Conservation (phyloP, 2,329 filamentous ascomycete genomes). For the Aspergillus ruber region DNA sequence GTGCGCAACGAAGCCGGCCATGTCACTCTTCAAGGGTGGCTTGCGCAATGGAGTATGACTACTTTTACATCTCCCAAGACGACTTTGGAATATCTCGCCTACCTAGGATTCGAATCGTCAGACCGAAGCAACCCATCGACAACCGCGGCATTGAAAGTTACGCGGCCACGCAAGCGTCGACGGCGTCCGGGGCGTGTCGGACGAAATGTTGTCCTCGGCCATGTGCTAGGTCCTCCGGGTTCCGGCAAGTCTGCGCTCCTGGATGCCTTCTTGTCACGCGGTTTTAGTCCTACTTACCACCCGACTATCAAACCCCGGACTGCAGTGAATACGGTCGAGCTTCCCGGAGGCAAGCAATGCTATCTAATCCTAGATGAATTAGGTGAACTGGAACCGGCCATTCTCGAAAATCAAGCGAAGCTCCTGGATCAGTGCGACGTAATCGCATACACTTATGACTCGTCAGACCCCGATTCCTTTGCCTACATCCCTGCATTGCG, state of each 20-base stretch:
- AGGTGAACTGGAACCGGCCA: conserved; percentile 88
- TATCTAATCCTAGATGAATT: conserved; percentile 95
- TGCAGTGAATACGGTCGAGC: conserved; percentile 91
- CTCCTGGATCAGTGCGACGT: conserved; percentile 82
- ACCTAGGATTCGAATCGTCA: conserved; percentile 83
- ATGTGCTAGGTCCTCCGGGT: conserved; percentile 76
- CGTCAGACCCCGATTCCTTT: conserved; percentile 92
- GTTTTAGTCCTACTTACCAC: conserved; percentile 75
- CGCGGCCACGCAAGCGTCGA: conserved; percentile 81
- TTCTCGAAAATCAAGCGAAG: conserved; percentile 84
- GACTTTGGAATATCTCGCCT: conserved; percentile 90
- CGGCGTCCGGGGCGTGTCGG: conserved; percentile 78
- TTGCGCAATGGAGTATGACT: conserved; percentile 99
- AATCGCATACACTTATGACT: conserved; percentile 93
- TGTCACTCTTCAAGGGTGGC: conserved; percentile 94
- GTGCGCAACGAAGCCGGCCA: conserved; percentile 92
- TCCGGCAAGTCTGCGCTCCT: conserved; percentile 89
- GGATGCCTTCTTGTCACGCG: conserved; percentile 83
- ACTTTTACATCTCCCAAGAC: conserved; percentile 94
- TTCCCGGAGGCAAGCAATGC: conserved; percentile 92
- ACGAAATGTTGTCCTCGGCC: conserved; percentile 89
- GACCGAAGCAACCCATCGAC: conserved; percentile 66
- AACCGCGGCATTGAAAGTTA: conserved; percentile 81
- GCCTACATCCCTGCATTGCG: conserved; percentile 80
- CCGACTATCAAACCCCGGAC: conserved; percentile 93